Conservation (phyloP, 768 basidiomycete species). For the Xerocomus spinulosus region DNA sequence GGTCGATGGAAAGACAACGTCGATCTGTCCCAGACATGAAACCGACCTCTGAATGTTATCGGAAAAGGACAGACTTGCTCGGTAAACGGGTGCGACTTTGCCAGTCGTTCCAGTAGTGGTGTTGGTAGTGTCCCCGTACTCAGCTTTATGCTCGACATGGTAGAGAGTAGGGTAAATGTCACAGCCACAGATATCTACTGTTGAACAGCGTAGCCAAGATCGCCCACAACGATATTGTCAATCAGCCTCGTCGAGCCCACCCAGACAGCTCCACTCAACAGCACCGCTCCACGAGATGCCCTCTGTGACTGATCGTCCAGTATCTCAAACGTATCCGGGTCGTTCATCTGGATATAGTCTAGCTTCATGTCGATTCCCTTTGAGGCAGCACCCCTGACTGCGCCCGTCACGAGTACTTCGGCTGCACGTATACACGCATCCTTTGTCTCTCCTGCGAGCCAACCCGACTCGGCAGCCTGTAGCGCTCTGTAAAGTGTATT, state of each 20-base stretch:
- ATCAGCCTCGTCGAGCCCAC: conserved; percentile 86
- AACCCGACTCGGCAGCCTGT: conserved; percentile 48
- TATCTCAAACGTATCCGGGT: conserved; percentile 68
- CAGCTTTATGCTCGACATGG: conserved; percentile 12
- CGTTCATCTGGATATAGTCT: conserved; percentile 90
- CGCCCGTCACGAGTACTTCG: conserved; percentile 35
- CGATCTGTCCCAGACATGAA: conserved; percentile 43
- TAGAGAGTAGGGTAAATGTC: neutral
- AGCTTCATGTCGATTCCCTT: conserved; percentile 52
- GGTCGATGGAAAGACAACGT: conserved; percentile 53
- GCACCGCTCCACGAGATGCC: conserved; percentile 39
- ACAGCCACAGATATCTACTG: conserved; percentile 18
- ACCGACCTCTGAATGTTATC: neutral
- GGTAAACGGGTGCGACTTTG: conserved; percentile 46
- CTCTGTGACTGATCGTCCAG: conserved; percentile 36
- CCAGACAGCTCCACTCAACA: conserved; percentile 85
- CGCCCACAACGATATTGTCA: conserved; percentile 83
- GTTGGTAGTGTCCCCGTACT: conserved; percentile 22
- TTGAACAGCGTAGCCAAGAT: conserved; percentile 20
- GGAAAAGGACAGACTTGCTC: conserved; percentile 41
- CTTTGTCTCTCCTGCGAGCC: conserved; percentile 50
- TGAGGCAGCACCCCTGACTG: conserved; percentile 26
- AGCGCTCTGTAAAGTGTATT: conserved; percentile 67
- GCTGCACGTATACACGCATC: conserved; percentile 46
- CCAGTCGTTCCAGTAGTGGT: conserved; percentile 32